phyloP scores from a whole-genome alignment of 176 grass and related monocot species.

The Zoysia pacifica region DNA sequence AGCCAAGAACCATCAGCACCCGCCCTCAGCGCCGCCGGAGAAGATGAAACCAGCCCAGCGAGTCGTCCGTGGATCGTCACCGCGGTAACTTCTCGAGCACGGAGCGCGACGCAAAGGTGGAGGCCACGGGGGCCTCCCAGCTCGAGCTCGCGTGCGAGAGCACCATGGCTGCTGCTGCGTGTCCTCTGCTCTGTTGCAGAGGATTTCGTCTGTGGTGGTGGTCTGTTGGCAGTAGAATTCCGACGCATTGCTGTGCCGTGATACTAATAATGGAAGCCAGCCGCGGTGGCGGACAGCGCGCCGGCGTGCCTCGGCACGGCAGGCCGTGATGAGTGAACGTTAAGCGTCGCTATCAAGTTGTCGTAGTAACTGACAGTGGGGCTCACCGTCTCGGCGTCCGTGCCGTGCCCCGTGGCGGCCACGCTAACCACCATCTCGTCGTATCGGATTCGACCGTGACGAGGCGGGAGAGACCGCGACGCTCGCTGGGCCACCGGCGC shows the following conservation, averaged over 20 bases:
- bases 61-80: conserved; percentile 18
- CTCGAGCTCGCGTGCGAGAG: conserved; percentile 46
- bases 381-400: conserved; percentile 39
- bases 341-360: background rate
- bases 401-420: conserved; percentile 34
- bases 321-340: too few relatives aligned
- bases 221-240: too few relatives aligned
- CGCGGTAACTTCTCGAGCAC: conserved; percentile 51
- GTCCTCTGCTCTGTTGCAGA: background rate
- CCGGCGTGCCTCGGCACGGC: background rate
- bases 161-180: conserved; percentile 52
- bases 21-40: too few relatives aligned
- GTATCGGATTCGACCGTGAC: background rate
- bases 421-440: conserved; percentile 44
- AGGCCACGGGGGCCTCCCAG: conserved; percentile 14
- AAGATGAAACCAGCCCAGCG: too few relatives aligned
- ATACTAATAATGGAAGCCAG: conserved; percentile 4
- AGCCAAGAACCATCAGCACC: too few relatives aligned
- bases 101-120: conserved; percentile 76
- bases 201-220: background rate
- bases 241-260: too few relatives aligned
- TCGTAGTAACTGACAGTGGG: conserved; percentile 39
- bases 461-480: background rate
- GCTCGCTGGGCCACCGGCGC: background rate
- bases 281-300: too few relatives aligned